Evolutionary conservation across 768 basidiomycete genomes (phyloP), one percentile per base, ranked within the genome.

Genomic region (Tricholoma saponaceum): DNA sequence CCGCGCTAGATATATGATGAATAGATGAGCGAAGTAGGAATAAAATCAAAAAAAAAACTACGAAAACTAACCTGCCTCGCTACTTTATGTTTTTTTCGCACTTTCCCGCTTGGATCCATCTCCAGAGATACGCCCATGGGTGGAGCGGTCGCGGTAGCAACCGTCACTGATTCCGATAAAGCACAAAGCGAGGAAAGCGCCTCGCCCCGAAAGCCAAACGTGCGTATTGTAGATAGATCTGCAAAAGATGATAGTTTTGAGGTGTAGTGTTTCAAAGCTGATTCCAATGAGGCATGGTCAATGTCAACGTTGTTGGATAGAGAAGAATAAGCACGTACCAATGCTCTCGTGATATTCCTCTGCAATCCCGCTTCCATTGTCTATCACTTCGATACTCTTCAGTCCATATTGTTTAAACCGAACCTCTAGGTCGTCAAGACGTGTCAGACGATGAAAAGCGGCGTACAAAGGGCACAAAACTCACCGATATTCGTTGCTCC

Each of bases 181-280:
- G 92, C 92, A 66, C 95, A 99, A 0, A 99, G 79, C 2, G 96
- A 95, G 6, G 94, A 93, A 0, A 99, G 77, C 0, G 97, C 97
- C 73, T 99, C 97, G 14, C 97, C 97, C 35, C 97, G 83, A 67
- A 98, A 99, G 0, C 96, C 96, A 69, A 98, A 97, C 0, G 94
- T 93, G 5, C 74, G 72, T 9, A 98, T 83, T 0, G 79, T 74
- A 2, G 82, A 74, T 3, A 98, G 81, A 67, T 94, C 91, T 3
- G 82, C 72, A 66, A 88, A 93, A 0, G 85, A 81, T 3, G 83
- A 71, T 0, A 99, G 76, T 70, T 99, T 99, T 5, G 96, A 98
- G 0, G 96, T 99, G 67, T 94, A 85, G 65, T 97, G 91, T 68
- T 97, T 98, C 58, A 95, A 74, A 0, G 85, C 95, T 95, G 16